These are phyloP conservation scores for Dalbergia oliveri DNA, from an alignment of 306 rosid species.

Conservation along the genomic window DNA sequence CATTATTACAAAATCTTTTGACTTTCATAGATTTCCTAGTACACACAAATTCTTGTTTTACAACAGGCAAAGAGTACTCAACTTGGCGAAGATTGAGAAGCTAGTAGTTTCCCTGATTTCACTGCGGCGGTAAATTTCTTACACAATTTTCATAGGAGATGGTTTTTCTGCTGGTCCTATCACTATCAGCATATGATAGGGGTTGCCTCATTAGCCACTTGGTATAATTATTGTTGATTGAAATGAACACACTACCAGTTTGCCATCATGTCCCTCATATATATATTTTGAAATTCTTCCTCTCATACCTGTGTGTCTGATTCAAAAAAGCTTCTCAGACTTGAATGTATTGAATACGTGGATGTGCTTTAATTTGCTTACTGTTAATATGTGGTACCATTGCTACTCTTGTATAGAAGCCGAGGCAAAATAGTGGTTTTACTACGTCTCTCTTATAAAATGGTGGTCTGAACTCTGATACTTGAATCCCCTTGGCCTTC, in stretches of 20 bases:
- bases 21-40: conserved; percentile 40
- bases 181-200: conserved; percentile 7
- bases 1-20: conserved; percentile 28
- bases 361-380: conserved; percentile 36
- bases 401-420: conserved; percentile 39
- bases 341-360: conserved; percentile 40
- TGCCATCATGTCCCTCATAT: conserved; percentile 31
- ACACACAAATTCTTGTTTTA: conserved; percentile 31
- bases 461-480: conserved; percentile 14
- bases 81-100: no score
- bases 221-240: conserved; percentile 32
- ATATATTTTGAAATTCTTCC: conserved; percentile 29
- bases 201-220: conserved; percentile 38
- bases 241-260: conserved; percentile 44
- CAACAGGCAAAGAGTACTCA: no score
- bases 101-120: no score
- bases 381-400: conserved; percentile 36
- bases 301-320: conserved; percentile 26
- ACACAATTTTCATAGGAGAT: no score
- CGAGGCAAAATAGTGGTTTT: conserved; percentile 27
- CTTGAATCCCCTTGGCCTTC: not conserved
- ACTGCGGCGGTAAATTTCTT: no score
- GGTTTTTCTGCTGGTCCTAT: conserved; percentile 10
- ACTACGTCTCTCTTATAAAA: conserved; percentile 1
- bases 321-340: conserved; percentile 38